These are phyloP conservation scores for Elongisporangium undulatum DNA, from an alignment of 352 stramenopile species.

Conservation along the genomic window DNA sequence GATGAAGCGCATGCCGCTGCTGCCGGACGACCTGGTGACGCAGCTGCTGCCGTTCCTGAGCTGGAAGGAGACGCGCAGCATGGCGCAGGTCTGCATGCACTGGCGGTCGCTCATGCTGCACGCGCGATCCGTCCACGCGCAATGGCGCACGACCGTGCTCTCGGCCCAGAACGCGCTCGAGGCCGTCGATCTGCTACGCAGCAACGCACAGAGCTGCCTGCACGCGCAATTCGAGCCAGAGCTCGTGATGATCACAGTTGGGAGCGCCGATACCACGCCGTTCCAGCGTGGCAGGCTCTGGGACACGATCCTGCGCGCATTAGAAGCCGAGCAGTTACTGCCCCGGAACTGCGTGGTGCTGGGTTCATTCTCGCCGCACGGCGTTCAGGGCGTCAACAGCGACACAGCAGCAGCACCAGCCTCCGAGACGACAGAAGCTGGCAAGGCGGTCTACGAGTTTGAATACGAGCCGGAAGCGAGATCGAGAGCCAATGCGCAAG, in stretches of 20 bases:
- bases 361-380: conserved; percentile 29
- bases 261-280: conserved; percentile 15
- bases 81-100: conserved; percentile 23
- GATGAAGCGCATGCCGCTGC: conserved; percentile 5
- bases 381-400: conserved; percentile 12
- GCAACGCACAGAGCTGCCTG: conserved; percentile 21
- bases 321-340: conserved; percentile 33
- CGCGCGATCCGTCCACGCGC: conserved; percentile 13
- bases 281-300: conserved; percentile 36
- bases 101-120: conserved; percentile 17
- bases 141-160: conserved; percentile 39
- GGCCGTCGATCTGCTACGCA: conserved; percentile 29
- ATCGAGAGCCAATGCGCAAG: conserved; percentile 8
- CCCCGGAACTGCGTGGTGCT: conserved; percentile 34
- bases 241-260: conserved; percentile 31
- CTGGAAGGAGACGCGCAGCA: conserved; percentile 37
- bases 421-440: not conserved
- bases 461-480: not conserved
- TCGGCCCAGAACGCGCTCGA: conserved; percentile 10
- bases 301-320: conserved; percentile 21
- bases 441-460: not conserved
- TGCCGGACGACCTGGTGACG: conserved; percentile 42
- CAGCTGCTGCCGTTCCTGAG: conserved; percentile 36
- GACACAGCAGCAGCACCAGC: not conserved
- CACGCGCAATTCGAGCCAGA: conserved; percentile 36